Conservation (phyloP, 2,329 filamentous ascomycete species). For the Elsinoe australis region DNA sequence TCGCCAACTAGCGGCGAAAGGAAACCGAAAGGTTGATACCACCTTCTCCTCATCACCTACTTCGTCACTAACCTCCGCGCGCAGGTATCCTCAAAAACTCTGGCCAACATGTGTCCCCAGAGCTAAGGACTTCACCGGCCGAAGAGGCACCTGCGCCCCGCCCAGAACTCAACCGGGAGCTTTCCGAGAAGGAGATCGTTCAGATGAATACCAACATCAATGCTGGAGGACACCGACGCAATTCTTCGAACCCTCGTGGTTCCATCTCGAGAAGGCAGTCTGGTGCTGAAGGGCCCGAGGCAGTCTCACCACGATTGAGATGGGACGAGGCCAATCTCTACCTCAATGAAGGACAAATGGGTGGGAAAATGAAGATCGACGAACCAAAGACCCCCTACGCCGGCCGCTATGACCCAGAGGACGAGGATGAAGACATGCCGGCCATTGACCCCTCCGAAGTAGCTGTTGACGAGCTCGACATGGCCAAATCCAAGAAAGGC, state of each 20-base stretch:
- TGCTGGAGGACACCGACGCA: conserved; percentile 78
- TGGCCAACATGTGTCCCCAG: conserved; percentile 48
- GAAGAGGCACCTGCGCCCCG: conserved; percentile 26
- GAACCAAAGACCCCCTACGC: conserved; percentile 98
- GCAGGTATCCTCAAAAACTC: conserved; percentile 92
- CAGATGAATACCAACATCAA: conserved; percentile 93
- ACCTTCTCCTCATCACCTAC: too few species aligned
- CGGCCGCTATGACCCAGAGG: conserved; percentile 78
- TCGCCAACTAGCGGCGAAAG: conserved; percentile 10
- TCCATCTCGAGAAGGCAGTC: conserved; percentile 68
- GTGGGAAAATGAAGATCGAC: conserved; percentile 95
- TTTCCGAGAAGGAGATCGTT: conserved; percentile 78
- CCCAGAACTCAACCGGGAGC: conserved; percentile 42
- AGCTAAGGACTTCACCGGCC: conserved; percentile 41
- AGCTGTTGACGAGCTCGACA: conserved; percentile 60
- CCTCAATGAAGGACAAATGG: conserved; percentile 91
- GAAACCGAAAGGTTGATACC: conserved; percentile 15
- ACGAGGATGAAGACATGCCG: conserved; percentile 69
- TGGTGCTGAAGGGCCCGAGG: conserved; percentile 45
- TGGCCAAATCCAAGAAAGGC: conserved; percentile 36
- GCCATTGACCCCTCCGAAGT: conserved; percentile 63
- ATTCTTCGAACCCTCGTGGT: conserved; percentile 63
- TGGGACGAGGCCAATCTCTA: conserved; percentile 99
- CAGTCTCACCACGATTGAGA: conserved; percentile 69
- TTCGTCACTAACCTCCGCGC: conserved; percentile 13